phyloP scores from a whole-genome alignment of 306 rosid genomes.

The Ammopiptanthus mongolicus region DNA sequence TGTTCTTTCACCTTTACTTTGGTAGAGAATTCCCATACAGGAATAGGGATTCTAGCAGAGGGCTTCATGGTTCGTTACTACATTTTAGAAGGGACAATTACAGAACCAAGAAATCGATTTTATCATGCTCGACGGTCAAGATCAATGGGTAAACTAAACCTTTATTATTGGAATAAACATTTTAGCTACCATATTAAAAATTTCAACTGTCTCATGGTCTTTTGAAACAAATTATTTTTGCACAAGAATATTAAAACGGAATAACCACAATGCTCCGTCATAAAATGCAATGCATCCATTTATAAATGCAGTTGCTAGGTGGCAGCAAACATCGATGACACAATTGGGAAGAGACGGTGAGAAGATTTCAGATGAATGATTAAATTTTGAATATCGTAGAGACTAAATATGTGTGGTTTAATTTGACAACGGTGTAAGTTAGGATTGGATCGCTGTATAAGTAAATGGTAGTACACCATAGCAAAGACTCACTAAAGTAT shows the following conservation, averaged over 20 bases:
- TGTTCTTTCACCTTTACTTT: not conserved
- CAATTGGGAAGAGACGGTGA: not conserved
- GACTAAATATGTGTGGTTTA: not conserved
- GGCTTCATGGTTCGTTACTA: not conserved
- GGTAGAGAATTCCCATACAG: not conserved
- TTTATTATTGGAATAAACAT: not conserved
- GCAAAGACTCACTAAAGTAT: not conserved
- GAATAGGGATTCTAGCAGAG: not conserved
- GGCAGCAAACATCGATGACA: not conserved
- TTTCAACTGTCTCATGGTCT: not conserved
- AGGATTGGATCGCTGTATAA: conserved; percentile 4
- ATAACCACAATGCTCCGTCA: not conserved
- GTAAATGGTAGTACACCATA: conserved; percentile 2
- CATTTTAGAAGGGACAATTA: not conserved
- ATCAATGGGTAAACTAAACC: not conserved
- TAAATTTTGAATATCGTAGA: not conserved
- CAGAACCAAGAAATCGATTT: not conserved
- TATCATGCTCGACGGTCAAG: not conserved
- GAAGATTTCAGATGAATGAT: not conserved
- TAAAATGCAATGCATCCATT: not conserved
- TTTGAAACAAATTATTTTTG: not conserved
- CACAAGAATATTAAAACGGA: not conserved
- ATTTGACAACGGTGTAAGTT: not conserved
- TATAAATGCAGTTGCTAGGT: not conserved
- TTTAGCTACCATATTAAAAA: not conserved